Evolutionary conservation across 2,329 filamentous ascomycete genomes (phyloP), one percentile per base, ranked within the genome.

Genomic region (Pseudogymnoascus sp.): DNA sequence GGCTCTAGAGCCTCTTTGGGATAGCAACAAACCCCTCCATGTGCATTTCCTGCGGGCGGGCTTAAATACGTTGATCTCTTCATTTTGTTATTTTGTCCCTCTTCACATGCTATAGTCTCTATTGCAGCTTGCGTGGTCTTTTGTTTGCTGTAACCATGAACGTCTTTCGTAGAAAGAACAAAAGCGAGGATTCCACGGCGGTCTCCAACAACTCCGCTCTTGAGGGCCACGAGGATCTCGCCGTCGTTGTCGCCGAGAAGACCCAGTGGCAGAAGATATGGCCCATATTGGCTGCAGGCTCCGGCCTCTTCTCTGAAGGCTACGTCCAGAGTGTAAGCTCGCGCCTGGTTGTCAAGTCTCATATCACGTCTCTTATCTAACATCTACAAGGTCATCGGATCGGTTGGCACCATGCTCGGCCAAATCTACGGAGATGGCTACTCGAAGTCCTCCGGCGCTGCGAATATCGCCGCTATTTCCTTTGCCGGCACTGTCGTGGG

Each of bases 281-380:
- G 81, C 91, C 92, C 12, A 89, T 91, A 0, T 87, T 96, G 68
- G 92, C 92, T 45, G 96, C 91, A 71, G 92, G 92, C 66, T 90
- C 92, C 60, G 92, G 92, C 70, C 81, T 96, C 1, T 96, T 96
- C 75, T 92, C 88, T 23, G 92, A 96, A 74, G 92, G 92, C 14
- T 96, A 96, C 74, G 84, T 96, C 72, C 95, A 96, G 76, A 91
- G 90, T 70, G 90, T 91, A 76, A 69, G 77, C 33, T 30, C 19
- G 30, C 30, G 30, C 25, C 41, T 8, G 2, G 2, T 19, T 25
- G 16, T 42, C 35, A 25, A 60, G 58, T n/a, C n/a, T n/a, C n/a
- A n/a, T n/a, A 11, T n/a, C 35, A 59, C 62, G 58, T 39, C 49
- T 6, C 16, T 22, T 0, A 19, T 62, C 36, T 61, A 52, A 38